These are phyloP conservation scores for Crithidia sp. DNA, from an alignment of 208 protist genomes.

Conservation along the genomic window DNA sequence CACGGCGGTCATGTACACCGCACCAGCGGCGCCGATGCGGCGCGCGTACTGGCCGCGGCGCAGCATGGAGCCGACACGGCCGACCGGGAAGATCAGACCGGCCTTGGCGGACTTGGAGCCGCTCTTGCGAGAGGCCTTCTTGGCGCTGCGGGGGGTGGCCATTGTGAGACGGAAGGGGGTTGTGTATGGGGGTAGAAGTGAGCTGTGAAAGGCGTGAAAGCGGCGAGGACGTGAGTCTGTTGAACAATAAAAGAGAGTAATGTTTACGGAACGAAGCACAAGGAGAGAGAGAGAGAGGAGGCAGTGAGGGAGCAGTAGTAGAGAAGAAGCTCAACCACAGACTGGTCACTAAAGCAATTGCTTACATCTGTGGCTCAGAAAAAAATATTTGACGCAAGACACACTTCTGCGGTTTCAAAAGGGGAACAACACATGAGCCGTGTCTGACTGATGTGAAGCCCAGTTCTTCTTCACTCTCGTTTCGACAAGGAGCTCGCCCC, in stretches of 20 bases:
- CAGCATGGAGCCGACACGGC: conserved; percentile 96
- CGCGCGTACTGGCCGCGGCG: conserved; percentile 96
- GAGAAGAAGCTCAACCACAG: no score
- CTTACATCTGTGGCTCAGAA: no score
- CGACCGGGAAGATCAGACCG: conserved; percentile 99
- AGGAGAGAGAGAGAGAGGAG: no score
- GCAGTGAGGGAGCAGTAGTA: no score
- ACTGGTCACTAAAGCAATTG: no score
- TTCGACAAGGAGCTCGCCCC: no score
- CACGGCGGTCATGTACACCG: conserved; percentile 99
- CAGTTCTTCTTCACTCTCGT: no score
- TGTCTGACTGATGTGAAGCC: no score
- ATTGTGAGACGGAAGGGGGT: conserved; percentile 26
- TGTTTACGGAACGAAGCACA: no score
- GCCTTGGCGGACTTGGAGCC: conserved; percentile 94
- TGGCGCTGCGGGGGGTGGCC: conserved; percentile 69
- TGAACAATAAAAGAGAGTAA: not conserved
- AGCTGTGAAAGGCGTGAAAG: not conserved
- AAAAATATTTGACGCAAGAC: no score
- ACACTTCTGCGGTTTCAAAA: no score
- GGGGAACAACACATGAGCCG: no score
- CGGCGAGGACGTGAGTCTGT: not conserved
- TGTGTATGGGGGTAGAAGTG: not conserved
- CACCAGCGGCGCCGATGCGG: conserved; percentile 97
- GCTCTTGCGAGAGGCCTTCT: conserved; percentile 82